phyloP scores from a whole-genome alignment of 108 stramenopile genomes.

The Conticribra weissflogii region DNA sequence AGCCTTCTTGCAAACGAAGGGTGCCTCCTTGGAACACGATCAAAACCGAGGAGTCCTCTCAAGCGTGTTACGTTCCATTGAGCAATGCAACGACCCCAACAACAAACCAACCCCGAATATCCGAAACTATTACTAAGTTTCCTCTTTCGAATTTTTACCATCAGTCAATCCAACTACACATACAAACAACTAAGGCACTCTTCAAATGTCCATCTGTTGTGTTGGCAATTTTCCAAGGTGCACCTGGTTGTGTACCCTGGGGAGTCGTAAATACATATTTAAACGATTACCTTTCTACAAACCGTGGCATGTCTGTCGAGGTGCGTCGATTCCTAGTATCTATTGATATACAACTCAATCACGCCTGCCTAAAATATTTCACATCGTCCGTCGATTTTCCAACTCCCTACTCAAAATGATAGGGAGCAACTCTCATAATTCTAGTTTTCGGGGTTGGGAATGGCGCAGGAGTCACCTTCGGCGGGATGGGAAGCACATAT shows the following conservation, averaged over 20 bases:
- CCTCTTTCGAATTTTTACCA: conserved; percentile 10
- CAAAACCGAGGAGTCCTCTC: no score
- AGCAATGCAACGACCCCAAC: no score
- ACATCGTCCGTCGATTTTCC: no score
- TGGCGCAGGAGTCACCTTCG: conserved; percentile 72
- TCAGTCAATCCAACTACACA: conserved; percentile 27
- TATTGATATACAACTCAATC: no score
- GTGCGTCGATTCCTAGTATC: conserved; percentile 25
- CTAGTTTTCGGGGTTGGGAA: conserved; percentile 78
- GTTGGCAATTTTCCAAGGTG: conserved; percentile 79
- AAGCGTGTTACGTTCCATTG: no score
- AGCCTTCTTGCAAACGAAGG: no score
- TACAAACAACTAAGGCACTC: conserved; percentile 44
- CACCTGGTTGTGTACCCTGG: conserved; percentile 74
- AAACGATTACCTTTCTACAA: conserved; percentile 83
- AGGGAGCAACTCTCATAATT: conserved; percentile 69
- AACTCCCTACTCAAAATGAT: background rate
- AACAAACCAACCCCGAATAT: no score
- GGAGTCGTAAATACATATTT: conserved; percentile 84
- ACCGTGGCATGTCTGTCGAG: conserved; percentile 79
- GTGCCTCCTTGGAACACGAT: no score
- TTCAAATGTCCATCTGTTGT: conserved; percentile 67
- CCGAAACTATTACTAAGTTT: background rate
- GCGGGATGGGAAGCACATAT: conserved; percentile 65
- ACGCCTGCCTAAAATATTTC: no score